A percentile compares a stretch with the other conserved stretches of the same genome.
phyloP scores from a whole-genome alignment of 2,329 filamentous ascomycete genomes.

The Aspergillus novoparasiticus region DNA sequence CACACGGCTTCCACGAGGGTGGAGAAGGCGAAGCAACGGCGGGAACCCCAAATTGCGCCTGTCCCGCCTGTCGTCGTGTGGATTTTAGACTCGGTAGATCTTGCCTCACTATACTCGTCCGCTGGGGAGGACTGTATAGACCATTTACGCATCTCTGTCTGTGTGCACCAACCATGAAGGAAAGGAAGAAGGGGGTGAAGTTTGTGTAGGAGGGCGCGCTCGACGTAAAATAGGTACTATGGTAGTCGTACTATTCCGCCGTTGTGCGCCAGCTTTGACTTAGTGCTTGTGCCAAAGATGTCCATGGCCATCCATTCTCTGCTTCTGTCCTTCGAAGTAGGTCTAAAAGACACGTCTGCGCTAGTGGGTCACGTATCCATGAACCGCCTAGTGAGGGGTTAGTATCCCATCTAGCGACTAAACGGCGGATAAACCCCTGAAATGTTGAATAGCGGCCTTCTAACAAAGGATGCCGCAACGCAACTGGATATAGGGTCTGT shows the following conservation, averaged over 20 bases:
- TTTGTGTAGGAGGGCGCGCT: not conserved
- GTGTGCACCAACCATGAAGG: not conserved
- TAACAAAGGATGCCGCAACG: not conserved
- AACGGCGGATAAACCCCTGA: not conserved
- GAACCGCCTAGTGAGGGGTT: conserved; percentile 24
- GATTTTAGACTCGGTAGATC: not conserved
- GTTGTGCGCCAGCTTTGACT: conserved; percentile 19
- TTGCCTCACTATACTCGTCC: not conserved
- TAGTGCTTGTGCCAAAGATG: conserved; percentile 23
- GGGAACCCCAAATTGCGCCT: not conserved
- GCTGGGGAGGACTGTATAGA: not conserved
- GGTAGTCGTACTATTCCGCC: not conserved
- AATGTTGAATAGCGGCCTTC: not conserved
- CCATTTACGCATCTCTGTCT: not conserved
- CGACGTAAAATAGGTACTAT: not conserved
- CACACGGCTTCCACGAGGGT: not conserved
- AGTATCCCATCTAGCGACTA: not conserved
- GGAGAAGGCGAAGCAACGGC: not conserved
- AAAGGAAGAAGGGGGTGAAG: not conserved
- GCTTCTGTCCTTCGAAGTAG: conserved; percentile 25
- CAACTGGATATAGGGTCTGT: not conserved
- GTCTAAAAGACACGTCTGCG: conserved; percentile 25
- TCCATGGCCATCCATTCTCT: conserved; percentile 28
- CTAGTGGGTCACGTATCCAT: conserved; percentile 35
- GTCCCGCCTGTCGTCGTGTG: not conserved